These are phyloP conservation scores for Symbiodinium pilosum DNA, from an alignment of 73 alveolate genomes.

Conservation along the genomic window DNA sequence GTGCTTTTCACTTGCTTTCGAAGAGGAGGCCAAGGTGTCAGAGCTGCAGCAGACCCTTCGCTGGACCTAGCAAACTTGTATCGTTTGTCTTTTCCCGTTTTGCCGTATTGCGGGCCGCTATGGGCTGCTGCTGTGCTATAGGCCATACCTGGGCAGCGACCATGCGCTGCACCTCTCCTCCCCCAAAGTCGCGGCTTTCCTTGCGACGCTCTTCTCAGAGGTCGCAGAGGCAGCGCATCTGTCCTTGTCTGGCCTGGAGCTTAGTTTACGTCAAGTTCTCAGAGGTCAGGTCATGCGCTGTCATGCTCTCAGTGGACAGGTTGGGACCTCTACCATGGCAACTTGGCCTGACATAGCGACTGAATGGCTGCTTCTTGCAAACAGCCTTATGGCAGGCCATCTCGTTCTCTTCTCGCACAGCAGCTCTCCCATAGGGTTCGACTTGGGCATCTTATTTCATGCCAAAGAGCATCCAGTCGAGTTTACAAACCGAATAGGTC, in stretches of 20 bases:
- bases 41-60: slow-evolving; percentile 20
- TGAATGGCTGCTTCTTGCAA: background rate
- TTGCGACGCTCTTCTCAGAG: slow-evolving; percentile 40
- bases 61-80: no score
- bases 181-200: slow-evolving; percentile 20
- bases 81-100: no score
- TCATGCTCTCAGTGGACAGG: background rate
- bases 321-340: slow-evolving; percentile 87
- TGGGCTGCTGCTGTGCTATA: background rate
- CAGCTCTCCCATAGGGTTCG: background rate
- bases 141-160: slow-evolving; percentile 71
- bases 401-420: slow-evolving; percentile 26
- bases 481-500: slow-evolving; percentile 65
- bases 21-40: slow-evolving; percentile 68
- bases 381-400: slow-evolving; percentile 12
- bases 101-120: background rate
- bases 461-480: slow-evolving; percentile 93
- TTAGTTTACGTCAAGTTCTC: background rate
- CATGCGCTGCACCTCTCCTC: slow-evolving; percentile 49
- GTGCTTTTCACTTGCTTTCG: no score
- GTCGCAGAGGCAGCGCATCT: slow-evolving; percentile 32
- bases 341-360: background rate
- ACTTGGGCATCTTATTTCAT: slow-evolving; percentile 30
- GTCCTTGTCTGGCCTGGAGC: slow-evolving; percentile 45
- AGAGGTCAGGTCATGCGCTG: background rate